Conservation (phyloP, 306 rosid genomes). For the Lablab purpureus region DNA sequence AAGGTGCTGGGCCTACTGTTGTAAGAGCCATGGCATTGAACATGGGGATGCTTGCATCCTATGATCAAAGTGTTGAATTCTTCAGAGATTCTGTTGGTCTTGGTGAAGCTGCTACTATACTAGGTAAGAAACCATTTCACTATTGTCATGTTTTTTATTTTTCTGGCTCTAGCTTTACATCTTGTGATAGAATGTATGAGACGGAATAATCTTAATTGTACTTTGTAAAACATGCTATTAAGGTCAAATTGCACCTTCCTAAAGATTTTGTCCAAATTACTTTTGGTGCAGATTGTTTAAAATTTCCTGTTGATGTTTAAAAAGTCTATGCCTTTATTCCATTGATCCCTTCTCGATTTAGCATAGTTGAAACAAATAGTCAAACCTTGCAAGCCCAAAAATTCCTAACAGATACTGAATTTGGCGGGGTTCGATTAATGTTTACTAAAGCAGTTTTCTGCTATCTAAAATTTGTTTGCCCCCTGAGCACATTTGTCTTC, state of each 20-base stretch:
- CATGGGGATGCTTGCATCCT: constrained; percentile 99
- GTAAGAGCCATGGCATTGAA: constrained; percentile 99
- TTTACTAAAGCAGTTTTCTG: background rate
- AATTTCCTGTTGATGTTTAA: constrained; percentile 2
- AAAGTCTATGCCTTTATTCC: background rate
- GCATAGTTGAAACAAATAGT: background rate
- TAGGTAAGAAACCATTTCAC: constrained; percentile 58
- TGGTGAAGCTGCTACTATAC: constrained; percentile 80
- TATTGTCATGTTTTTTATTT: background rate
- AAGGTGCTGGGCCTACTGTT: constrained; percentile 99
- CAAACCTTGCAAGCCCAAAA: background rate
- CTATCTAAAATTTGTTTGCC: background rate
- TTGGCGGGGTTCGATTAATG: background rate
- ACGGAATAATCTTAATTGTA: background rate
- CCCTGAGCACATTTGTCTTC: background rate
- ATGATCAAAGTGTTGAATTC: constrained; percentile 94
- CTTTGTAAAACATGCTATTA: constrained; percentile 6
- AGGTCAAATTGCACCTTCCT: constrained; percentile 19
- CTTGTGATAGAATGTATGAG: background rate
- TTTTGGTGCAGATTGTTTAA: background rate
- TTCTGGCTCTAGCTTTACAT: constrained; percentile 6
- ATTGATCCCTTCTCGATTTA: background rate
- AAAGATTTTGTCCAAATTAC: background rate
- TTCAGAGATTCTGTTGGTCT: constrained; percentile 88
- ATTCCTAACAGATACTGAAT: background rate